These are phyloP conservation scores for Pelargonium myrrhifolium DNA, from an alignment of 441 rosid species.

Conservation along the genomic window DNA sequence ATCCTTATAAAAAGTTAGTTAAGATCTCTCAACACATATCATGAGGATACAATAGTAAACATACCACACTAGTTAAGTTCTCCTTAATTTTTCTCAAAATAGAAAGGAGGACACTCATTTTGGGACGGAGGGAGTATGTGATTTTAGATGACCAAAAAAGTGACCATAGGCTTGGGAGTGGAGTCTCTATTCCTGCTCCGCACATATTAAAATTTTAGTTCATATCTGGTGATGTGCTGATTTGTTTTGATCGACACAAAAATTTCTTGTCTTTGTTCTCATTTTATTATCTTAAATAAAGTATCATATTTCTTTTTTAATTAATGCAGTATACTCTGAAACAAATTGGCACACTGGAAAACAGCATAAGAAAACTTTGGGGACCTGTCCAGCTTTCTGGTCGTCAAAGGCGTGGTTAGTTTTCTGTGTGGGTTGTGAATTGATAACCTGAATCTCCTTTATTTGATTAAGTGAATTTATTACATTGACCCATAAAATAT, in stretches of 20 bases:
- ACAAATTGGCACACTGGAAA: conserved; percentile 62
- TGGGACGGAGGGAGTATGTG: no score
- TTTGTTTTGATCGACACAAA: neutral
- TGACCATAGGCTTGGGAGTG: neutral
- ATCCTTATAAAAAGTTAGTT: no score
- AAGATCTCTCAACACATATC: no score
- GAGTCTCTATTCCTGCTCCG: neutral
- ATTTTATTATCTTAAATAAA: no score
- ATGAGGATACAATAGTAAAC: no score
- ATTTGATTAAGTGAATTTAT: neutral
- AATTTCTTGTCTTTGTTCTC: neutral
- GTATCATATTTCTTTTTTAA: conserved; percentile 12
- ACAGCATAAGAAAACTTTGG: conserved; percentile 75
- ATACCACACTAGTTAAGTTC: no score
- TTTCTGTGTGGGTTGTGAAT: conserved; percentile 17
- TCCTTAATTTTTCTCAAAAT: no score
- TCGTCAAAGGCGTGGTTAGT: conserved; percentile 42
- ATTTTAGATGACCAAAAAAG: no score
- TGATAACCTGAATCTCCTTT: conserved; percentile 8
- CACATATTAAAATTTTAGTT: neutral
- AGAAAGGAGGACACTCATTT: no score
- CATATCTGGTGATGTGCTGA: neutral
- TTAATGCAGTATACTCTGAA: conserved; percentile 71
- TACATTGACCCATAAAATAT: neutral
- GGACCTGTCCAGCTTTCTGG: conserved; percentile 38